Evolutionary conservation across 192 early-diverging fungal genomes (phyloP).

Genomic region (Gorgonomyces haynaldii): DNA sequence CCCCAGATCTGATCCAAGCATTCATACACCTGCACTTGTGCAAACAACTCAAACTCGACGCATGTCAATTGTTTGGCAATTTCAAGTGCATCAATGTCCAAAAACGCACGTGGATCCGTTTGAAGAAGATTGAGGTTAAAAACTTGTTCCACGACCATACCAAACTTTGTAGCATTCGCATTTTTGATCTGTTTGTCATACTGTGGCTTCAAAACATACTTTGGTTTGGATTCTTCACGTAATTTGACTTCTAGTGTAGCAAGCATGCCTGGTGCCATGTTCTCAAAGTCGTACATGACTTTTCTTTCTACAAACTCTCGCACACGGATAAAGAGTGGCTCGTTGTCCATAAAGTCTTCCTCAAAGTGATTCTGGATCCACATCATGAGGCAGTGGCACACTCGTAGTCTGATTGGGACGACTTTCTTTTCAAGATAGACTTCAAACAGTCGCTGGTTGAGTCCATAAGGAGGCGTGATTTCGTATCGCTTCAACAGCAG

Average conservation of each 20-base stretch:
- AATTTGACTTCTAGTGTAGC: constrained; percentile 19
- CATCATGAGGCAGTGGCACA: constrained; percentile 20
- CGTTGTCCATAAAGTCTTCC: constrained; percentile 35
- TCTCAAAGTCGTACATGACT: constrained; percentile 29
- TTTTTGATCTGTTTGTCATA: no score
- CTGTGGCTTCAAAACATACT: neutral
- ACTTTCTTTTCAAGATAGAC: constrained; percentile 30
- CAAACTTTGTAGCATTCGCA: constrained; percentile 3
- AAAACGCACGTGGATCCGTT: constrained; percentile 11
- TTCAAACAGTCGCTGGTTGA: constrained; percentile 27
- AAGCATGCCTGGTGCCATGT: constrained; percentile 19
- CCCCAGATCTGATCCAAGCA: constrained; percentile 50
- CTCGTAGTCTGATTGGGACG: constrained; percentile 29
- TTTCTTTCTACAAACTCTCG: constrained; percentile 34
- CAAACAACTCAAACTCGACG: constrained; percentile 33
- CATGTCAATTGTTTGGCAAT: constrained; percentile 43
- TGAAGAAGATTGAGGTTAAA: constrained; percentile 9
- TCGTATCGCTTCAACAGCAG: constrained; percentile 26
- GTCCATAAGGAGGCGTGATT: constrained; percentile 28
- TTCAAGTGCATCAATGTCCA: constrained; percentile 42
- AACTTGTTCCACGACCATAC: constrained; percentile 2
- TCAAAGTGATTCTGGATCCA: constrained; percentile 41
- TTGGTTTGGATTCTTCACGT: neutral
- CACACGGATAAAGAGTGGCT: constrained; percentile 24
- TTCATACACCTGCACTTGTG: constrained; percentile 30